These are phyloP conservation scores for Penicillium roqueforti DNA, from an alignment of 495 filamentous ascomycete species.

Conservation along the genomic window DNA sequence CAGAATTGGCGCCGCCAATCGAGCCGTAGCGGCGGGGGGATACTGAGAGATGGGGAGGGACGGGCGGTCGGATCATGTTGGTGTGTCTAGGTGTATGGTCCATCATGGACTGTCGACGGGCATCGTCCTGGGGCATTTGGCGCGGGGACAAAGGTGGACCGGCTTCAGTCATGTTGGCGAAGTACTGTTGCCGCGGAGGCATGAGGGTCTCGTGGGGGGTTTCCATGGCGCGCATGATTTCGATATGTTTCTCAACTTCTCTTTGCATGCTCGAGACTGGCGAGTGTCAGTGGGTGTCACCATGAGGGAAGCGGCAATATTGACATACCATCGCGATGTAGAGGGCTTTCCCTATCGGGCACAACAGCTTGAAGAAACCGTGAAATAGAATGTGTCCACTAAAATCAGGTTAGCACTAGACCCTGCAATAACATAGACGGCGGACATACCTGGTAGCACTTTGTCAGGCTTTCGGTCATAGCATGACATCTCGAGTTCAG, in stretches of 20 bases:
- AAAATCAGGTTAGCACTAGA: conserved; percentile 13
- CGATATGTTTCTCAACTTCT: conserved; percentile 81
- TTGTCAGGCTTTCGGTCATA: conserved; percentile 74
- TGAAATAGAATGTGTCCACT: conserved; percentile 75
- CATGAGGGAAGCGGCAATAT: neutral
- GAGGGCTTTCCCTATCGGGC: conserved; percentile 57
- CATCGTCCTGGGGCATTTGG: conserved; percentile 81
- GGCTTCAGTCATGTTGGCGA: conserved; percentile 64
- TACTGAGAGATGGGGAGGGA: conserved; percentile 71
- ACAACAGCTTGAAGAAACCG: conserved; percentile 65
- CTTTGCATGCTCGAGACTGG: conserved; percentile 76
- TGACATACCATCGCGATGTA: conserved; percentile 53
- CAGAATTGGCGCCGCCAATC: conserved; percentile 69
- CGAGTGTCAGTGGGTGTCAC: conserved; percentile 13
- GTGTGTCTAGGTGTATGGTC: conserved; percentile 21
- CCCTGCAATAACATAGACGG: neutral
- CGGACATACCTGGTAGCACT: conserved; percentile 64
- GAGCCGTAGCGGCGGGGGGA: conserved; percentile 82
- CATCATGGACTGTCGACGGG: conserved; percentile 58
- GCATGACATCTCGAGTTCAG: conserved; percentile 77
- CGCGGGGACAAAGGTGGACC: conserved; percentile 87
- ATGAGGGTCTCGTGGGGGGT: conserved; percentile 73
- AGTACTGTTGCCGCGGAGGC: conserved; percentile 70
- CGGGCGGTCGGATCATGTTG: conserved; percentile 59
- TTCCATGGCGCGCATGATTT: conserved; percentile 65